Evolutionary conservation across 176 grass and related monocot genomes (phyloP).

Genomic region (Zoysia pacifica): DNA sequence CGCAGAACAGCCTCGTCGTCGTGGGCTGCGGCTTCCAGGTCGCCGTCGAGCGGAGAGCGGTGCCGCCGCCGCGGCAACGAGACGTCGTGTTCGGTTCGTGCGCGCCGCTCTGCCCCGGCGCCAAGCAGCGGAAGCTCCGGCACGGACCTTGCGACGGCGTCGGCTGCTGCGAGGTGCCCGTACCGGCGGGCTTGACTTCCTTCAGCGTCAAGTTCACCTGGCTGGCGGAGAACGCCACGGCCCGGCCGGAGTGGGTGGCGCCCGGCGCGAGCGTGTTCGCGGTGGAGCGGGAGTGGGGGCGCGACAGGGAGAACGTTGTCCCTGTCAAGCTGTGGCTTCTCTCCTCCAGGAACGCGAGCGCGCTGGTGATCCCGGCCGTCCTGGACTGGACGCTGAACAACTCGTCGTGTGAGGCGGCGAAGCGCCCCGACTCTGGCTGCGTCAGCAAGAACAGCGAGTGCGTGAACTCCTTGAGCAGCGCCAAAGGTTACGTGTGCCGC

Average conservation of each 20-base stretch:
- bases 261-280: constrained; percentile 20
- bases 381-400: constrained; percentile 19
- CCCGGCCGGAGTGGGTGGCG: neutral
- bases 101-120: neutral
- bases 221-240: neutral
- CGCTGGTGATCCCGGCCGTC: neutral
- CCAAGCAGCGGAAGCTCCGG: neutral
- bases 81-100: neutral
- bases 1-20: constrained; percentile 1
- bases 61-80: neutral
- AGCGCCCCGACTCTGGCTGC: constrained; percentile 26
- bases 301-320: constrained; percentile 16
- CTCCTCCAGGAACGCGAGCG: neutral
- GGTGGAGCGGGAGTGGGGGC: constrained; percentile 33
- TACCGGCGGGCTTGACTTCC: neutral
- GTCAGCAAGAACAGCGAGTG: constrained; percentile 40
- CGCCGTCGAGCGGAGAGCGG: neutral
- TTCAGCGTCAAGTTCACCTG: neutral
- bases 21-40: constrained; percentile 23
- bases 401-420: constrained; percentile 21
- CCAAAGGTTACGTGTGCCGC: constrained; percentile 48
- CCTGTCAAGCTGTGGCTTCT: constrained; percentile 9
- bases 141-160: constrained; percentile 1
- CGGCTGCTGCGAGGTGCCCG: constrained; percentile 21
- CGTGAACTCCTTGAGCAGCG: constrained; percentile 25